Evolutionary conservation across 352 stramenopile species (phyloP).

Genomic region (Globisporangium nodosum): DNA sequence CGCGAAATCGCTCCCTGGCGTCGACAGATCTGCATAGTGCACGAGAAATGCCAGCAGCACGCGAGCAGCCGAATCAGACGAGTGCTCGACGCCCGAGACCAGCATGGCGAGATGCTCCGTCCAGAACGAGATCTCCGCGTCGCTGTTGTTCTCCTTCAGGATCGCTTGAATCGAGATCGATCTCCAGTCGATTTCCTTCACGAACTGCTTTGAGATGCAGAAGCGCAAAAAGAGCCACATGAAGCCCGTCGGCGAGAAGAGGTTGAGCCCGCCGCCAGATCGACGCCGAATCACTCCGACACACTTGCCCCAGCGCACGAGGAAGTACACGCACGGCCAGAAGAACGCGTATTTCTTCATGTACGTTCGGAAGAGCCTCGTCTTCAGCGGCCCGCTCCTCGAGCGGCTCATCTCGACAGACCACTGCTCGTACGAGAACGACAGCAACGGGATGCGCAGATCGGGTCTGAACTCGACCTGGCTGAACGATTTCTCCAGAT

Average conservation of each 20-base stretch:
- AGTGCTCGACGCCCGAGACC: constrained; percentile 20
- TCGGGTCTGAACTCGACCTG: constrained; percentile 39
- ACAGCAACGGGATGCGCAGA: constrained; percentile 57
- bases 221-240: constrained; percentile 74
- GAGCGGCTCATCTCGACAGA: constrained; percentile 54
- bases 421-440: constrained; percentile 62
- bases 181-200: constrained; percentile 29
- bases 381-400: constrained; percentile 65
- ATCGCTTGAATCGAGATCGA: constrained; percentile 30
- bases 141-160: constrained; percentile 32
- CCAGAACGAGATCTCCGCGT: constrained; percentile 69
- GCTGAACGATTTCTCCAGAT: constrained; percentile 20
- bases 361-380: constrained; percentile 59
- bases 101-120: constrained; percentile 36
- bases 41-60: constrained; percentile 57
- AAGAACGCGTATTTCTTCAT: constrained; percentile 66
- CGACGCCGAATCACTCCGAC: constrained; percentile 56
- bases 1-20: constrained; percentile 31
- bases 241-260: constrained; percentile 62
- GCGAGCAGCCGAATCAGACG: constrained; percentile 25
- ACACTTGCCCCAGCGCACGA: constrained; percentile 74
- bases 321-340: constrained; percentile 65
- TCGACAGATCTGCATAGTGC: constrained; percentile 53
- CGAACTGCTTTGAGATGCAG: constrained; percentile 43
- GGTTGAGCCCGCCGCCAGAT: constrained; percentile 36